phyloP scores from a whole-genome alignment of 2,329 filamentous ascomycete species.

The Aspergillus sp. region DNA sequence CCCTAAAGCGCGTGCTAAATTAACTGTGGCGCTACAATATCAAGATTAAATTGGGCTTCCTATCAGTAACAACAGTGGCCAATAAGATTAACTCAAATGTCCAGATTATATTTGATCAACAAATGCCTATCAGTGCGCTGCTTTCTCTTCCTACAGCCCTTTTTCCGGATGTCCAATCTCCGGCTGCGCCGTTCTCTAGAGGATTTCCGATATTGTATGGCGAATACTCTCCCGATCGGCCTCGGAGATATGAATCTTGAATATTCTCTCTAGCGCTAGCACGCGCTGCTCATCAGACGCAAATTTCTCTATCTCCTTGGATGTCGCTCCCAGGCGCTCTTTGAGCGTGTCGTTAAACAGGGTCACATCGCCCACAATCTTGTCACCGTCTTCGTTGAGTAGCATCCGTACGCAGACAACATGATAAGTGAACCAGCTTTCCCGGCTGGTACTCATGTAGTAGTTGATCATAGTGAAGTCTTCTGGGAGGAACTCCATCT shows the following conservation, averaged over 20 bases:
- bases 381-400: neutral
- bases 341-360: neutral
- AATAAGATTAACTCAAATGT: neutral
- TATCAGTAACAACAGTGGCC: neutral
- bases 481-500: neutral
- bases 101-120: neutral
- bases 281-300: neutral
- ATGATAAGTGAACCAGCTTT: neutral
- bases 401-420: neutral
- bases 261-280: neutral
- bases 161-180: neutral
- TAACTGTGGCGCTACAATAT: neutral
- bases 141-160: neutral
- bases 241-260: neutral
- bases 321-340: neutral
- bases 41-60: too few relatives aligned
- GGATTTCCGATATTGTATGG: slow-evolving; percentile 1
- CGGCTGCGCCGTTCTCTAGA: neutral
- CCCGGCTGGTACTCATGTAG: neutral
- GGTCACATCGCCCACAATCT: neutral
- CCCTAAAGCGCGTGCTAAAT: neutral
- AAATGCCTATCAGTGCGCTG: neutral
- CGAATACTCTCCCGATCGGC: neutral
- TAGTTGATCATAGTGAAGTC: slow-evolving; percentile 1
- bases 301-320: neutral